These are phyloP conservation scores for Aspergillus biplanus DNA, from an alignment of 495 filamentous ascomycete species.

Conservation along the genomic window DNA sequence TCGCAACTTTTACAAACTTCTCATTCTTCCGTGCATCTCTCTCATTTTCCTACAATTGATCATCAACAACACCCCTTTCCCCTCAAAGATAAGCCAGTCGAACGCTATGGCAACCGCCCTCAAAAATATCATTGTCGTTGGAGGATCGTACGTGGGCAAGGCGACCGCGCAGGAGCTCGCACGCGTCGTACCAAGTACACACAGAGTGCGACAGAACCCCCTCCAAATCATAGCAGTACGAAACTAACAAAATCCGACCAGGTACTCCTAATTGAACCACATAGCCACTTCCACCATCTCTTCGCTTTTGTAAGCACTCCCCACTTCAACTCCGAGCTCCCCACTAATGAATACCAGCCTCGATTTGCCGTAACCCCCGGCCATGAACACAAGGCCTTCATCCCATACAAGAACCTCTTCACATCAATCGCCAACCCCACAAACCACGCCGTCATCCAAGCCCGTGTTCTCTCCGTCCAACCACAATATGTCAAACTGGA, in stretches of 20 bases:
- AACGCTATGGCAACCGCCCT: conserved; percentile 28
- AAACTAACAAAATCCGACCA: conserved; percentile 21
- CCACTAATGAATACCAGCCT: conserved; percentile 38
- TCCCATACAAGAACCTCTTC: conserved; percentile 51
- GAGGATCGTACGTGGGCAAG: conserved; percentile 48
- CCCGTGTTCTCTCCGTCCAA: conserved; percentile 47
- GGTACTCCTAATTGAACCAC: conserved; percentile 53
- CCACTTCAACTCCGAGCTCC: neutral
- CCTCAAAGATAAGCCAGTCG: neutral
- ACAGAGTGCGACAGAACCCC: conserved; percentile 26
- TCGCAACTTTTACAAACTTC: neutral
- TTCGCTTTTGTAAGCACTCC: conserved; percentile 53
- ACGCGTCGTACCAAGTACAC: conserved; percentile 39
- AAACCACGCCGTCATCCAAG: conserved; percentile 44
- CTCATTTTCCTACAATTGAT: neutral
- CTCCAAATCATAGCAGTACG: neutral
- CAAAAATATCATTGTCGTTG: conserved; percentile 47
- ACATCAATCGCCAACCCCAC: conserved; percentile 33
- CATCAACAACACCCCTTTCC: neutral
- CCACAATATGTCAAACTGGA: conserved; percentile 45
- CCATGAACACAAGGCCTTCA: conserved; percentile 61
- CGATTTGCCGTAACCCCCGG: conserved; percentile 52
- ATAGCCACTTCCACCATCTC: conserved; percentile 58
- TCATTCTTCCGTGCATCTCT: neutral
- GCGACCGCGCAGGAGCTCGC: conserved; percentile 44